These are phyloP conservation scores for Collybia sordida DNA, from an alignment of 768 basidiomycete genomes.

Conservation along the genomic window DNA sequence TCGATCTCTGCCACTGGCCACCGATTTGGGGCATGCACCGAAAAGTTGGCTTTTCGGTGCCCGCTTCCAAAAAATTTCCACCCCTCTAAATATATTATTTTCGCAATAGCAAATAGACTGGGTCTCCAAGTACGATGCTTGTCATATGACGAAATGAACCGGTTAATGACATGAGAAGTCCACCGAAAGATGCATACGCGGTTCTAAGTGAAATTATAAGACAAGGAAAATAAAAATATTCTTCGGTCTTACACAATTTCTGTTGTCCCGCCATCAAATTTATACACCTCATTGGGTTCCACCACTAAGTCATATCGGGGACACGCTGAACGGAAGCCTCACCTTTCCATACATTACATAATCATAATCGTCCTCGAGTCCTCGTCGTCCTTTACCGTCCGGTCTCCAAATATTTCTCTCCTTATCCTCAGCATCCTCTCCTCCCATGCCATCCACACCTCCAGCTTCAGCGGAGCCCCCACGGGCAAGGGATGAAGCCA, in stretches of 20 bases:
- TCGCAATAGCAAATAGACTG: conserved; percentile 86
- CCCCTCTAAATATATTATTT: conserved; percentile 43
- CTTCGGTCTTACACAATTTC: conserved; percentile 77
- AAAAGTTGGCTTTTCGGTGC: conserved; percentile 57
- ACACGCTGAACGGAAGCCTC: conserved; percentile 13
- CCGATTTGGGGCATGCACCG: conserved; percentile 6
- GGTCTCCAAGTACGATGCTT: conserved; percentile 89
- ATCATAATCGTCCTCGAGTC: conserved; percentile 93
- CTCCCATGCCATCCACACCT: conserved; percentile 45
- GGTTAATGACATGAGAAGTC: conserved; percentile 89
- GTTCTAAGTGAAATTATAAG: conserved; percentile 52
- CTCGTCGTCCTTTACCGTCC: conserved; percentile 77
- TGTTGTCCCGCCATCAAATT: conserved; percentile 83
- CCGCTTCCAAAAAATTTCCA: conserved; percentile 41
- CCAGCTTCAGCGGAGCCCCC: conserved; percentile 41
- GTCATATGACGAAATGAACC: conserved; percentile 93
- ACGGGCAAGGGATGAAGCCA: conserved; percentile 77
- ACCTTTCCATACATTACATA: conserved; percentile 99
- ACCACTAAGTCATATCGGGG: background rate
- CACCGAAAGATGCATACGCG: conserved; percentile 95
- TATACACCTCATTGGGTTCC: conserved; percentile 73
- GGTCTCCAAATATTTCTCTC: conserved; percentile 83
- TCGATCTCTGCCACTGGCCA: background rate
- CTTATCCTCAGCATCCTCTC: conserved; percentile 64
- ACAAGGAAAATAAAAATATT: conserved; percentile 2